A percentile compares a stretch with the other conserved stretches of the same genome.
Evolutionary conservation across 768 basidiomycete species (phyloP).

Genomic region (Lactifluus pinguis): DNA sequence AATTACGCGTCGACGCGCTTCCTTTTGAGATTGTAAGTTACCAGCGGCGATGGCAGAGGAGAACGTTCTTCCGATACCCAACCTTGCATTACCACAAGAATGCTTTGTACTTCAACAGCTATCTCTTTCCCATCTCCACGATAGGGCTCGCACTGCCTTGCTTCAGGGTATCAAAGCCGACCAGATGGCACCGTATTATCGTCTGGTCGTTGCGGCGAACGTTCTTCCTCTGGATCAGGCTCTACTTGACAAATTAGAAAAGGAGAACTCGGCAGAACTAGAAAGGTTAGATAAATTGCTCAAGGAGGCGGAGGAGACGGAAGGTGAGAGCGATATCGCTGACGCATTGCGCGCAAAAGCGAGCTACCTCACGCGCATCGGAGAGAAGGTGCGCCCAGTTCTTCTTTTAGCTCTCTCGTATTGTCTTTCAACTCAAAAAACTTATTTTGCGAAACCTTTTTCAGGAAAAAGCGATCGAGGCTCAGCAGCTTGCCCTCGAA

Average conservation of each 20-base stretch:
- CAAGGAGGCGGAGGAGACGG: slow-evolving; percentile 78
- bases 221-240: slow-evolving; percentile 42
- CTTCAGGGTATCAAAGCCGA: slow-evolving; percentile 72
- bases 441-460: too few species aligned
- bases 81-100: slow-evolving; percentile 72
- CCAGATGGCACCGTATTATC: slow-evolving; percentile 85
- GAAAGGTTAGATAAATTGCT: slow-evolving; percentile 67
- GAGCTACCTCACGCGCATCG: slow-evolving; percentile 79
- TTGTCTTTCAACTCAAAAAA: neutral
- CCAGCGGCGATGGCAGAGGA: slow-evolving; percentile 68
- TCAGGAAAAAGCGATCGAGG: slow-evolving; percentile 73
- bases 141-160: slow-evolving; percentile 53
- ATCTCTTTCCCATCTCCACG: slow-evolving; percentile 52
- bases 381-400: slow-evolving; percentile 51
- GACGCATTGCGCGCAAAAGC: slow-evolving; percentile 81
- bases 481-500: slow-evolving; percentile 75
- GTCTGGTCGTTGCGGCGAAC: slow-evolving; percentile 41
- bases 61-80: slow-evolving; percentile 75
- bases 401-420: too few species aligned
- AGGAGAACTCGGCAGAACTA: slow-evolving; percentile 64
- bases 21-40: neutral
- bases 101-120: slow-evolving; percentile 64
- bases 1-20: slow-evolving; percentile 16
- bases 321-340: slow-evolving; percentile 89
- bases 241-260: slow-evolving; percentile 51